These are phyloP conservation scores for Myriangium duriaei DNA, from an alignment of 2,329 filamentous ascomycete genomes.

Conservation along the genomic window DNA sequence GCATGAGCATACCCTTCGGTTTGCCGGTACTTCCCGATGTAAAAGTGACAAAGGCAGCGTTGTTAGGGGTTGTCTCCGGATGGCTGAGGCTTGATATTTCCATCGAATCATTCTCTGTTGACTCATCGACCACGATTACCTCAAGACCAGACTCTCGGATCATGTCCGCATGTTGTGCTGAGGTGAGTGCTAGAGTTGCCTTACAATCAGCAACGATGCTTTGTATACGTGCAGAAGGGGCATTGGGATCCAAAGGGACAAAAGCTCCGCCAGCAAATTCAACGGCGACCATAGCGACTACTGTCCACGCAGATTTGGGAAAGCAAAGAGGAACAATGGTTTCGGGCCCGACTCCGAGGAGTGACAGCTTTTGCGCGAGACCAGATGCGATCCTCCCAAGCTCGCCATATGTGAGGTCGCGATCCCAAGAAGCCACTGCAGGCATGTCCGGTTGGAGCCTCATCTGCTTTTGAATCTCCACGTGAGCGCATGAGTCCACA, in stretches of 20 bases:
- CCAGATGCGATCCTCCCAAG: conserved; percentile 3
- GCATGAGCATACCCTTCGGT: conserved; percentile 7
- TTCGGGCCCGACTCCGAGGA: not conserved
- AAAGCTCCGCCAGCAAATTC: conserved; percentile 27
- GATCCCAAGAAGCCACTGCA: conserved; percentile 5
- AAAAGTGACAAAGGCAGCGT: conserved; percentile 5
- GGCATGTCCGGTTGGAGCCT: not conserved
- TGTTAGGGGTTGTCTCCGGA: not conserved
- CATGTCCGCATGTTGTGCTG: not conserved
- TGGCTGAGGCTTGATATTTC: not conserved
- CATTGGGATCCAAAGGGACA: conserved; percentile 12
- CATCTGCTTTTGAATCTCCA: conserved; percentile 1
- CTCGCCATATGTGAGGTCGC: conserved; percentile 4
- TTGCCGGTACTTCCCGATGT: conserved; percentile 9
- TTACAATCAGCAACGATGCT: not conserved
- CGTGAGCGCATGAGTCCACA: conserved; percentile 4
- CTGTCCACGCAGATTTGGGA: conserved; percentile 24
- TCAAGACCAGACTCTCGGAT: not conserved
- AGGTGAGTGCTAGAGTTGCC: not conserved
- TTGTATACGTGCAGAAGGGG: conserved; percentile 1
- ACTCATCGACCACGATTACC: not conserved
- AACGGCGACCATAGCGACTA: conserved; percentile 25
- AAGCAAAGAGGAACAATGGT: conserved; percentile 24
- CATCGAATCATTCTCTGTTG: not conserved
- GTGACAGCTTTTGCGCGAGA: conserved; percentile 1